These are phyloP conservation scores for Ceratocystis variospora DNA, from an alignment of 2,329 filamentous ascomycete species.

Conservation along the genomic window DNA sequence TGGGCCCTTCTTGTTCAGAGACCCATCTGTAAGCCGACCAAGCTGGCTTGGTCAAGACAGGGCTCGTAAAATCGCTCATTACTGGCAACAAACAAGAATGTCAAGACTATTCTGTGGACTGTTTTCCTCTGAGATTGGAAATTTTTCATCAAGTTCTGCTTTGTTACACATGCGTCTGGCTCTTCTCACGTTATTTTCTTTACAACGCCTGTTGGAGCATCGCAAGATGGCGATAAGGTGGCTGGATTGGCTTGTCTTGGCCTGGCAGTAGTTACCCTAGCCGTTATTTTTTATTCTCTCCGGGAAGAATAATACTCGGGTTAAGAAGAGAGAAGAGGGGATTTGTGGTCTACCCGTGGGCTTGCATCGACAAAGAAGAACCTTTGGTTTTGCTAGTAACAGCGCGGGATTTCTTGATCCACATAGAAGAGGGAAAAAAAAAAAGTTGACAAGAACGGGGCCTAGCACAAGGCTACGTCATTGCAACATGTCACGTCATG, in stretches of 20 bases:
- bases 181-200: neutral
- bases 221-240: neutral
- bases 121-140: neutral
- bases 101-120: neutral
- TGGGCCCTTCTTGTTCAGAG: neutral
- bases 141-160: neutral
- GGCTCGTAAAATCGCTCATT: neutral
- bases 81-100: neutral
- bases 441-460: neutral
- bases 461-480: neutral
- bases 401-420: neutral
- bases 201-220: neutral
- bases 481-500: conserved; percentile 5
- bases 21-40: neutral
- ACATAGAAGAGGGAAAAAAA: neutral
- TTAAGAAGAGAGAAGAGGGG: neutral
- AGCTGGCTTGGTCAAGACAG: neutral
- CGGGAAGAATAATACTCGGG: neutral
- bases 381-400: neutral
- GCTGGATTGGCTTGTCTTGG: neutral
- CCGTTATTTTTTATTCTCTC: too few relatives aligned
- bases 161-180: neutral
- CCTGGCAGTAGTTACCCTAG: too few relatives aligned
- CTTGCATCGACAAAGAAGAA: neutral
- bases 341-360: neutral